phyloP scores from a whole-genome alignment of 192 early-diverging fungal genomes.

The Coemansia sp. region DNA sequence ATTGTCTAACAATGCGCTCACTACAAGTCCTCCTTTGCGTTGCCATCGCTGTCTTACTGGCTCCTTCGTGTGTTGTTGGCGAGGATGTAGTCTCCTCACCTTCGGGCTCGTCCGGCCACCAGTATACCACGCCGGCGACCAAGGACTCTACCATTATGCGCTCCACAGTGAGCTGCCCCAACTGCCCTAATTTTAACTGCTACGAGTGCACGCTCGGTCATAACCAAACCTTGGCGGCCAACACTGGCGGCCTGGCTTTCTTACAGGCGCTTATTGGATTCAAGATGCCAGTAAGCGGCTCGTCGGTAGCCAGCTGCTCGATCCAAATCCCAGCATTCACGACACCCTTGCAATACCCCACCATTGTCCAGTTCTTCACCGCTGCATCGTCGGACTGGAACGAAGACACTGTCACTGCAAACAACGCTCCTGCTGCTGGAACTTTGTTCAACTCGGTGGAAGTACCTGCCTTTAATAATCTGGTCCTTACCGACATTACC shows the following conservation, averaged over 20 bases:
- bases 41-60: not conserved
- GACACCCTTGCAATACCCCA: constrained; percentile 13
- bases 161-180: constrained; percentile 42
- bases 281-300: constrained; percentile 22
- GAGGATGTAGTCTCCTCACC: not conserved
- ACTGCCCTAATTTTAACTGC: constrained; percentile 50
- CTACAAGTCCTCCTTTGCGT: not conserved
- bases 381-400: constrained; percentile 31
- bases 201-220: constrained; percentile 48
- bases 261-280: constrained; percentile 40
- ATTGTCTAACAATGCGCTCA: not conserved
- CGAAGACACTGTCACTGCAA: constrained; percentile 32
- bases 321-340: constrained; percentile 46
- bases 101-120: not conserved
- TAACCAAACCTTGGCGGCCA: constrained; percentile 26
- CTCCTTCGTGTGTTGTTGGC: not conserved
- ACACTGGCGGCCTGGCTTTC: constrained; percentile 36
- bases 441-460: constrained; percentile 20
- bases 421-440: constrained; percentile 29
- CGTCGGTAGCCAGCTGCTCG: constrained; percentile 25
- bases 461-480: constrained; percentile 30
- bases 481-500: constrained; percentile 30
- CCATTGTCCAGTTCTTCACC: constrained; percentile 16
- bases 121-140: constrained; percentile 22
- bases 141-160: constrained; percentile 53